Base-by-base conservation (phyloP, 371 early-diverging fungal genomes). In the Apophysomyces variabilis region DNA sequence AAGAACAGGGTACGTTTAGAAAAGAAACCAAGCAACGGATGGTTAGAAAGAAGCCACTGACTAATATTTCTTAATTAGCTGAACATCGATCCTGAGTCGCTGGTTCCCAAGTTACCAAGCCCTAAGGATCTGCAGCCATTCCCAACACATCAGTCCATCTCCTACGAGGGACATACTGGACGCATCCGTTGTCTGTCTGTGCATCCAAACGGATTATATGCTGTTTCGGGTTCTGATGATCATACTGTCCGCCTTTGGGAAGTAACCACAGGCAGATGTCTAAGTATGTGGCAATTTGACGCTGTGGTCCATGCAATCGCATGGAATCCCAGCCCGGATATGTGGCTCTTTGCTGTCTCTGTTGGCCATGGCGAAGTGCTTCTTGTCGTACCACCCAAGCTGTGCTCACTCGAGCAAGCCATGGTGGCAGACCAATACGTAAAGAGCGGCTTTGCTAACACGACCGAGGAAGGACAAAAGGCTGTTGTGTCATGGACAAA, bases 111-210 rank as follows among this genome's bases (percentile, higher is more conserved):
- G 77, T 85, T 99, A n/a, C 99, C 99, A 36, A 92, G 90, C 66
- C 97, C 97, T 9, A 91, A 93, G 72, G 98, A 98, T 71, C 85
- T 99, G 58, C 91, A 91, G 64, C 99, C 99, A 6, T 99, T 94
- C 92, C 99, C 99, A 21, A 87, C 92, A 6, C 75, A 76, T 18
- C 84, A 93, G 56, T 80, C 96, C 1, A 83, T 98, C 57, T 80
- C 86, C 16, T 98, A 90, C 71, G 75, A 77, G 41, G 97, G 95
- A 7, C 98, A 98, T 64, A 87, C 86, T 1, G 90, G 76, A 32
- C 88, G 90, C 58, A 91, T 98, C 60, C 90, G 96, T 38, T 78
- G 83, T 32, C 79, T 95, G 44, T 90, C 95, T n/a, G 73, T 96
- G 5, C 95, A 96, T 74, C 95, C 97, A 11, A 82, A 89, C 41